phyloP scores from a whole-genome alignment of 2,329 filamentous ascomycete species.

The Talaromyces sp. region DNA sequence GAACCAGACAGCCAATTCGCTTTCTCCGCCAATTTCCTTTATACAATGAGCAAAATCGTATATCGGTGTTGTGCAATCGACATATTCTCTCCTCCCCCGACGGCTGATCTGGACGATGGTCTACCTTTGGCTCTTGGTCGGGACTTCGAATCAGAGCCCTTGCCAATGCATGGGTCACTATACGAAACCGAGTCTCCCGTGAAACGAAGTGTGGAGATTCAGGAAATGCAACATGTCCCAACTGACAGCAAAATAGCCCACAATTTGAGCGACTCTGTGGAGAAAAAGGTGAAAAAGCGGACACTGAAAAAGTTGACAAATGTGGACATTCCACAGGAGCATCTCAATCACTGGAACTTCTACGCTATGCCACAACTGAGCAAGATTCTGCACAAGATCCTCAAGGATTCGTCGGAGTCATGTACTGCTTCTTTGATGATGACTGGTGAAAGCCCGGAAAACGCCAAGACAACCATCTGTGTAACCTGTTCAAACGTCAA shows the following conservation, averaged over 20 bases:
- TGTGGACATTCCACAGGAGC: constrained; percentile 51
- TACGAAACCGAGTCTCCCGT: constrained; percentile 18
- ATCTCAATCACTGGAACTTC: constrained; percentile 57
- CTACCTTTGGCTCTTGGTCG: constrained; percentile 37
- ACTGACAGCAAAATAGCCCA: constrained; percentile 11
- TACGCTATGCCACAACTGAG: constrained; percentile 55
- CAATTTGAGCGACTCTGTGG: constrained; percentile 21
- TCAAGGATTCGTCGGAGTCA: constrained; percentile 57
- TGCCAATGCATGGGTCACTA: not conserved
- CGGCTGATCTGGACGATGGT: constrained; percentile 38
- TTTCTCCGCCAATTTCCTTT: constrained; percentile 43
- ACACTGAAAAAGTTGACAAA: constrained; percentile 43
- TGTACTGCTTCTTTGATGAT: constrained; percentile 58
- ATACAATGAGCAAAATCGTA: constrained; percentile 37
- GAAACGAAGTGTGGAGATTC: constrained; percentile 8
- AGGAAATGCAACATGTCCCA: constrained; percentile 15
- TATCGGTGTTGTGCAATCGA: constrained; percentile 41
- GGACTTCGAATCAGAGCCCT: constrained; percentile 22
- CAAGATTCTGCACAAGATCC: constrained; percentile 54
- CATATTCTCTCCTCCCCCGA: constrained; percentile 36
- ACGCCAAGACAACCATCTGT: constrained; percentile 58
- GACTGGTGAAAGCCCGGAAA: constrained; percentile 54
- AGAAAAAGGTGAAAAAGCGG: constrained; percentile 33
- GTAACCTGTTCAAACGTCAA: constrained; percentile 58
- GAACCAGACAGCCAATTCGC: constrained; percentile 37